Evolutionary conservation across 208 protist species (phyloP).

Genomic region (Trypanosoma conorhini): DNA sequence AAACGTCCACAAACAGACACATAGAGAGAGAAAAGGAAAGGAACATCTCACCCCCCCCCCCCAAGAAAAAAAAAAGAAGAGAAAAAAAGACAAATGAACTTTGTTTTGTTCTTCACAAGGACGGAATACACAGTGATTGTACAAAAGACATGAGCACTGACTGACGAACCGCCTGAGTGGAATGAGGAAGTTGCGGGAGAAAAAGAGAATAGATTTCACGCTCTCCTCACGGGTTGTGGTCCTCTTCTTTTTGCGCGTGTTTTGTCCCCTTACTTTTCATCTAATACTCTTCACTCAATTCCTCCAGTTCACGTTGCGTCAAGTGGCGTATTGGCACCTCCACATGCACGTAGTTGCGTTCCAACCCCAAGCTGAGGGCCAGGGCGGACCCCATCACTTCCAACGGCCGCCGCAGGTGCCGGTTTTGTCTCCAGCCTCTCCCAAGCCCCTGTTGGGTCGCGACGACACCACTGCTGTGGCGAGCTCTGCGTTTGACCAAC

Average conservation of each 20-base stretch:
- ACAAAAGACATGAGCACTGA: no score
- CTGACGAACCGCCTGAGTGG: not conserved
- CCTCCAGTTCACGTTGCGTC: slow-evolving; percentile 14
- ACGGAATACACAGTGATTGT: not conserved
- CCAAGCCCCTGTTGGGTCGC: not conserved
- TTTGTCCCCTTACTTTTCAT: no score
- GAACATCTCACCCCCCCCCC: no score
- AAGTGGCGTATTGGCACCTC: slow-evolving; percentile 27
- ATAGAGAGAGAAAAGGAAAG: not conserved
- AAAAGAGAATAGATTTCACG: not conserved
- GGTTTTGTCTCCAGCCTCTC: not conserved
- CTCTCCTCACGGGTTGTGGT: not conserved
- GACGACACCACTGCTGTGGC: not conserved
- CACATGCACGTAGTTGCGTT: slow-evolving; percentile 19
- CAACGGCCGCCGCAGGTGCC: not conserved
- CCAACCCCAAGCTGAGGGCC: slow-evolving; percentile 27
- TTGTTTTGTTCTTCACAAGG: not conserved
- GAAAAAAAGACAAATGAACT: no score
- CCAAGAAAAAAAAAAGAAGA: no score
- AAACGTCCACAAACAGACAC: not conserved
- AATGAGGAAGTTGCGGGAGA: no score
- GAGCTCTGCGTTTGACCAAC: not conserved
- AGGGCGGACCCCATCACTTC: slow-evolving; percentile 21
- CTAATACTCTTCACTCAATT: not conserved
- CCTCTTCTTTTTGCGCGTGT: not conserved